Percentiles rank a stretch among this genome's conserved stretches.
Evolutionary conservation across 2,329 filamentous ascomycete species (phyloP).

Genomic region (Mariannaea elegans): DNA sequence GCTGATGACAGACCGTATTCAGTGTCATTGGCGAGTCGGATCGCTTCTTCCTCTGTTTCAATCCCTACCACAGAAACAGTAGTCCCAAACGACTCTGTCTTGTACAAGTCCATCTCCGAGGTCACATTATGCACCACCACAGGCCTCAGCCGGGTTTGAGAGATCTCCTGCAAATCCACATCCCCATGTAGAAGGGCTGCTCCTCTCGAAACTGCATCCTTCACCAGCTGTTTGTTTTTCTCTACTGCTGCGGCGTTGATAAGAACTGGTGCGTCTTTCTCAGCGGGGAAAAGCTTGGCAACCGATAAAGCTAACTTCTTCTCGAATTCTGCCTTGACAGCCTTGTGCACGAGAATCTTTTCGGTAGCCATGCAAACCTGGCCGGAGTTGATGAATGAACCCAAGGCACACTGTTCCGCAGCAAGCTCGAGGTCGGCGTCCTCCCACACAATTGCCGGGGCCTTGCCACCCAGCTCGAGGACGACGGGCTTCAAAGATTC

Average conservation of each 20-base stretch:
- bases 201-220: conserved; percentile 74
- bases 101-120: conserved; percentile 75
- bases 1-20: conserved; percentile 78
- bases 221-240: conserved; percentile 73
- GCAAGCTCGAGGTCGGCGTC: conserved; percentile 81
- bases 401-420: conserved; percentile 72
- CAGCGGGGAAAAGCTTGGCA: conserved; percentile 57
- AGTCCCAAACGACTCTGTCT: conserved; percentile 81
- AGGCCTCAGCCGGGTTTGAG: conserved; percentile 62
- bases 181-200: conserved; percentile 59
- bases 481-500: conserved; percentile 81
- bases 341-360: conserved; percentile 68
- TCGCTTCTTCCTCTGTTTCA: conserved; percentile 74
- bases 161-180: conserved; percentile 42
- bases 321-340: conserved; percentile 57
- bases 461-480: conserved; percentile 86
- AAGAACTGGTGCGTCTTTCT: conserved; percentile 72
- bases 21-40: conserved; percentile 80
- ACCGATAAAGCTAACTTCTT: conserved; percentile 51
- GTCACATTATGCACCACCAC: conserved; percentile 72
- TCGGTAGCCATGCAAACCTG: conserved; percentile 92
- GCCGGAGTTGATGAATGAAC: conserved; percentile 77
- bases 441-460: conserved; percentile 78
- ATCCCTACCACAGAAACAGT: conserved; percentile 74
- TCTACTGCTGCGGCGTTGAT: conserved; percentile 72